Base-by-base conservation (phyloP, 2,329 filamentous ascomycete species). In the Ambrosiella beaveri region DNA sequence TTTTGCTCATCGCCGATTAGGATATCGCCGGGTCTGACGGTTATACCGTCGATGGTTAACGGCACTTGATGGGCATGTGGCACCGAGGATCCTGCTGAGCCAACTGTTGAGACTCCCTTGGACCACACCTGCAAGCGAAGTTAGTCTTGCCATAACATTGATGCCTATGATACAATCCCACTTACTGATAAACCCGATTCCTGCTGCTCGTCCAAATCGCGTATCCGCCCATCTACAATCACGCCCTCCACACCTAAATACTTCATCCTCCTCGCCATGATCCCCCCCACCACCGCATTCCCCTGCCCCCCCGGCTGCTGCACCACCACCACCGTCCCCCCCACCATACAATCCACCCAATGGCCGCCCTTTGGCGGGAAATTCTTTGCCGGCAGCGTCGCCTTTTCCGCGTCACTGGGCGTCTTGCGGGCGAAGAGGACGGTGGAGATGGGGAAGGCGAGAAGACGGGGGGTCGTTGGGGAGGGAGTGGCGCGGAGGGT, bases 231-330 rank as follows among this genome's bases (percentile, higher is more conserved):
- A 63, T 80, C 76, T 7, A 87, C 81, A n/a, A 88, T 70, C 9
- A 84, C 75, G 2, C 75, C 84, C 63, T 73, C 72, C 15, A 78
- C 78, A 12, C 78, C 77, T 9, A 82, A 73, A 12, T 75, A 67
- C 64, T 81, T 80, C 76, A 88, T 85, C 17, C 85, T 74, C 37
- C 78, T 71, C 4, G 83, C 85, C 77, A 88, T 85, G 62, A 89
- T 86, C 15, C 85, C 85, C n/a, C 86, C 86, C 5, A 86, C 75
- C 7, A 86, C 76, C 5, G 85, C 85, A 68, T 85, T 87, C 56
- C 74, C 75, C 66, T 88, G 84, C 0, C 73, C 75, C 0, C 71
- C 65, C 0, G 84, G 82, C 64, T 88, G 84, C 61, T 79, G 77
- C 60, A 88, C 75, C 3, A 89, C 71, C 3, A 82, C 78, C 57